Evolutionary conservation across 1,284 basidiomycete species (phyloP), one percentile per base, ranked within the genome.

Genomic region (Lentinula novae-zelandiae): DNA sequence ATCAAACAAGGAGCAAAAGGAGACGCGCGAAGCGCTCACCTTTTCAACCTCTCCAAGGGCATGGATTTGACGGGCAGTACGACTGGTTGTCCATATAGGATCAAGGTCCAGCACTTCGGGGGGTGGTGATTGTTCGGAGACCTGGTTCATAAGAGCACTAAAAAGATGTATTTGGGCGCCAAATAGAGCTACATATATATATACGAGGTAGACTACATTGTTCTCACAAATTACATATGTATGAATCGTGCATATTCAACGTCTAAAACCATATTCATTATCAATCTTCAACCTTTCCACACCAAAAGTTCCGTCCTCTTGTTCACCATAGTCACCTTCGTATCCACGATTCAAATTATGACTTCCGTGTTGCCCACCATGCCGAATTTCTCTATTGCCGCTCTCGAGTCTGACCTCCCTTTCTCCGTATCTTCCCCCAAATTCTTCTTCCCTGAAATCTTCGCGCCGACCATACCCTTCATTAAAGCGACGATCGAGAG

Each of bases 41-140:
- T 90, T 90, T 71, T 93, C 90, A 40, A 93, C 90, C 70, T 88
- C 83, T n/a, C 87, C 84, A 8, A 93, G 81, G 1, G 85, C 87
- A 67, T 86, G 87, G 65, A 93, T 93, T 69, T 92, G 90, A 60
- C 88, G 79, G 12, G 90, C 88, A 36, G 90, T 91, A 22, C 88
- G 80, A 65, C 89, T 91, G 38, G 86, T 86, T n/a, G 81, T 83
- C 89, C 89, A 91, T 62, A 91, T 86, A 10, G 87, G 86, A 75
- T 91, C 88, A 53, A 84, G 80, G 48, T 82, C 81, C 33, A 66
- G 65, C 17, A 64, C 66, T 56, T 72, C 70, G 53, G 65, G 63
- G 33, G 67, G 67, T 58, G 65, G 62, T 53, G 40, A 55, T 50
- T 50, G 52, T 46, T 60, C 62, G 51, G 57, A 38, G 17, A 57